These are phyloP conservation scores for Coelastrella sp. DNA, from an alignment of 139 green algal species.

Conservation along the genomic window DNA sequence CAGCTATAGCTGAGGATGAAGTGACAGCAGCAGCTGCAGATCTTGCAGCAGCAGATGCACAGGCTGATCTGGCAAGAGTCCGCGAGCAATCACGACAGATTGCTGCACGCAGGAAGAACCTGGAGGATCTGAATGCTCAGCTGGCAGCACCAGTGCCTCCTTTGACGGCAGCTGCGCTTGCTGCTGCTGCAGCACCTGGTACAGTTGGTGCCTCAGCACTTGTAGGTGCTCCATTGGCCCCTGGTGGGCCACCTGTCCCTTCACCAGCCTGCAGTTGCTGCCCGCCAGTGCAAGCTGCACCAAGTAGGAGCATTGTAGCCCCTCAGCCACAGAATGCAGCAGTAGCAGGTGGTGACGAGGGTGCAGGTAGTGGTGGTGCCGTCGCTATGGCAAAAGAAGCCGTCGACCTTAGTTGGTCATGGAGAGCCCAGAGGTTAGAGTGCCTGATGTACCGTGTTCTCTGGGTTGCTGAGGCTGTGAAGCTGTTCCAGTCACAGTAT, in stretches of 20 bases:
- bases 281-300: background rate
- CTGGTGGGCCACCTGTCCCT: background rate
- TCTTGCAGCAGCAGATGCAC: constrained; percentile 44
- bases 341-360: background rate
- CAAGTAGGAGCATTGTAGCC: constrained; percentile 8
- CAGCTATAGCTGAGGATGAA: constrained; percentile 23
- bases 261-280: background rate
- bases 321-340: too few relatives aligned
- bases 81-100: constrained; percentile 61
- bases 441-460: constrained; percentile 72
- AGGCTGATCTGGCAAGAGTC: constrained; percentile 56
- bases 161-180: background rate
- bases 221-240: background rate
- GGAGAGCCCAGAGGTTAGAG: constrained; percentile 65
- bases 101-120: constrained; percentile 57
- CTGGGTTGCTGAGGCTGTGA: constrained; percentile 70
- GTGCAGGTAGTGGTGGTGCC: background rate
- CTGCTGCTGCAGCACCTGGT: background rate
- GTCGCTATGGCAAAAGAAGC: constrained; percentile 9
- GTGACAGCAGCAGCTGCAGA: constrained; percentile 47
- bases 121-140: constrained; percentile 58
- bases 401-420: constrained; percentile 60
- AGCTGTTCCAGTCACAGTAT: constrained; percentile 70
- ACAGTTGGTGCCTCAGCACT: background rate
- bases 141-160: constrained; percentile 33